Evolutionary conservation across 176 grass and related monocot species (phyloP).

Genomic region (Cenchrus americanus): DNA sequence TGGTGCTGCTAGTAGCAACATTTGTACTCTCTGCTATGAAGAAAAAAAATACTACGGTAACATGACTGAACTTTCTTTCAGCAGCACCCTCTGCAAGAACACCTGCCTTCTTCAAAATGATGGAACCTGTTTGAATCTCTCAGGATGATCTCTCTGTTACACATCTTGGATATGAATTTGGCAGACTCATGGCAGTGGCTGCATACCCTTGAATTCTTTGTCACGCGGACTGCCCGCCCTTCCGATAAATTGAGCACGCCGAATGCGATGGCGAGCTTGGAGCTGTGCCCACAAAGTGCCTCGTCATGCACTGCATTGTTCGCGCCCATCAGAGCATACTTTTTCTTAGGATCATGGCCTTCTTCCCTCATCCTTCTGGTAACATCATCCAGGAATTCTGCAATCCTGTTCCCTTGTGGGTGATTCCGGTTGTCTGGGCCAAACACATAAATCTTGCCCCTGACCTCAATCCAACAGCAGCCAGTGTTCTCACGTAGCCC

Average conservation of each 20-base stretch:
- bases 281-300: conserved; percentile 80
- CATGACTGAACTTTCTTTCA: conserved; percentile 18
- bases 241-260: conserved; percentile 63
- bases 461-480: conserved; percentile 81
- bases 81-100: conserved; percentile 88
- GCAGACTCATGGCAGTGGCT: conserved; percentile 77
- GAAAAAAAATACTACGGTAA: conserved; percentile 1
- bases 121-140: conserved; percentile 89
- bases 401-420: conserved; percentile 58
- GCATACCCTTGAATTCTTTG: conserved; percentile 66
- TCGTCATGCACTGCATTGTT: conserved; percentile 55
- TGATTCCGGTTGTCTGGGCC: conserved; percentile 52
- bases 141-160: conserved; percentile 70
- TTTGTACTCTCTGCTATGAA: conserved; percentile 27
- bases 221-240: conserved; percentile 63
- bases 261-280: conserved; percentile 81
- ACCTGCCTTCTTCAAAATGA: conserved; percentile 76
- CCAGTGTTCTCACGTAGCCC: conserved; percentile 60
- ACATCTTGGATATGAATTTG: conserved; percentile 83
- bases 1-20: conserved; percentile 5
- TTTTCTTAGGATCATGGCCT: conserved; percentile 57
- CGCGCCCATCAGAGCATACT: conserved; percentile 61
- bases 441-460: conserved; percentile 74
- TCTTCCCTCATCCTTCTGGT: conserved; percentile 60
- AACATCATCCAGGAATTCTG: conserved; percentile 61